Conservation (phyloP, 2,329 filamentous ascomycete species). For the Neofusicoccum kwambonambiense region DNA sequence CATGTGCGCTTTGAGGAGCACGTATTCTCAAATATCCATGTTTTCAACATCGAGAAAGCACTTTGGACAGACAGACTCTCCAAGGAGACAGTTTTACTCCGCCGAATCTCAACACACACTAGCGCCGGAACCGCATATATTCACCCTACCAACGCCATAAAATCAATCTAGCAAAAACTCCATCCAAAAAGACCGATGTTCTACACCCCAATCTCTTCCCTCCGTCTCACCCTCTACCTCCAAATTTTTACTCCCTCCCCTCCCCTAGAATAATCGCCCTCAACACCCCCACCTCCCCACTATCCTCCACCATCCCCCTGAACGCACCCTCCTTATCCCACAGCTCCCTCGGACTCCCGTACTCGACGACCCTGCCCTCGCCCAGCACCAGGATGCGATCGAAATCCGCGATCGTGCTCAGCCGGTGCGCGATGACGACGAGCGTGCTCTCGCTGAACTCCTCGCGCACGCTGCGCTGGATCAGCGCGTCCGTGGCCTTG, state of each 20-base stretch:
- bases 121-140: too few species aligned
- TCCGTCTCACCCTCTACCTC: too few species aligned
- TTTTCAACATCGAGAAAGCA: too few species aligned
- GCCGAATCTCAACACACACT: too few species aligned
- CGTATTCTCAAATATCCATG: too few species aligned
- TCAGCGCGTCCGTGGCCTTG: slow-evolving; percentile 24
- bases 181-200: too few species aligned
- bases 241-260: neutral
- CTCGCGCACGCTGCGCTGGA: slow-evolving; percentile 23
- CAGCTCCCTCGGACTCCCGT: slow-evolving; percentile 9
- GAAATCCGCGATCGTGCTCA: slow-evolving; percentile 26
- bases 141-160: too few species aligned
- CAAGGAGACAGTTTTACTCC: too few species aligned
- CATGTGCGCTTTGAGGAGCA: too few species aligned
- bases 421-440: slow-evolving; percentile 29
- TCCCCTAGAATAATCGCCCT: slow-evolving; percentile 10
- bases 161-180: too few species aligned
- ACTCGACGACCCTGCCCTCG: slow-evolving; percentile 27
- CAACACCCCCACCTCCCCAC: slow-evolving; percentile 8
- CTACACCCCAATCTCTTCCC: too few species aligned
- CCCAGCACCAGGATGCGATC: slow-evolving; percentile 28
- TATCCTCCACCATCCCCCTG: slow-evolving; percentile 16
- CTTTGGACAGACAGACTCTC: too few species aligned
- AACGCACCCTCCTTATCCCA: slow-evolving; percentile 8
- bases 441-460: slow-evolving; percentile 25